A percentile compares a stretch with the other conserved stretches of the same genome.
phyloP scores from a whole-genome alignment of 768 basidiomycete genomes.

The Hypholoma sublateritium region DNA sequence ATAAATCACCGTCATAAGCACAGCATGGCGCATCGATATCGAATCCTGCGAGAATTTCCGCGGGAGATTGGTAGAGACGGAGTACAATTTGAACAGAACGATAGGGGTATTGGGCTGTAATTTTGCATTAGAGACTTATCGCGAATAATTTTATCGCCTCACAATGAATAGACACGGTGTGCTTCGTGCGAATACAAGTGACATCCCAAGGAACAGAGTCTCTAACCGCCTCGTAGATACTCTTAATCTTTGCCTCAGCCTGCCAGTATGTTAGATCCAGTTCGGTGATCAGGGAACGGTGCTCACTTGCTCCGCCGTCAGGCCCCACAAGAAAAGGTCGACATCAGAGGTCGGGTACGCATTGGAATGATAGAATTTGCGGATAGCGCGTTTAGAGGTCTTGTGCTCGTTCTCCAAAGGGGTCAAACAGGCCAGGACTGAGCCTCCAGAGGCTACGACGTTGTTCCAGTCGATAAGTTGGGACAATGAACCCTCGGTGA shows the following conservation, averaged over 20 bases:
- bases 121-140: background rate
- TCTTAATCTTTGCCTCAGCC: conserved; percentile 59
- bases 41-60: conserved; percentile 66
- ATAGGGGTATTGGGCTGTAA: conserved; percentile 61
- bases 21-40: conserved; percentile 68
- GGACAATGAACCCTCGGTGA: conserved; percentile 60
- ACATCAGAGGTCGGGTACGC: conserved; percentile 63
- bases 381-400: conserved; percentile 52
- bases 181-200: conserved; percentile 64
- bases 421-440: conserved; percentile 55
- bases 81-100: conserved; percentile 66
- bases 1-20: conserved; percentile 35
- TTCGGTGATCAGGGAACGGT: background rate
- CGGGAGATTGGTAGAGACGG: conserved; percentile 62
- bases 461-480: conserved; percentile 64
- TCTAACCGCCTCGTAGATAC: conserved; percentile 62
- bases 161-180: conserved; percentile 67
- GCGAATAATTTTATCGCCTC: conserved; percentile 13
- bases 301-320: conserved; percentile 52
- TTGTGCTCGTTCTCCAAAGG: conserved; percentile 49
- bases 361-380: conserved; percentile 55
- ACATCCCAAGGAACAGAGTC: conserved; percentile 71
- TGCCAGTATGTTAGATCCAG: conserved; percentile 14
- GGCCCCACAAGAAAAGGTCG: conserved; percentile 62
- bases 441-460: conserved; percentile 61